Percentiles rank a stretch among this genome's conserved stretches.
phyloP scores from a whole-genome alignment of 148 eudicot species.

The Spergularia marina region DNA sequence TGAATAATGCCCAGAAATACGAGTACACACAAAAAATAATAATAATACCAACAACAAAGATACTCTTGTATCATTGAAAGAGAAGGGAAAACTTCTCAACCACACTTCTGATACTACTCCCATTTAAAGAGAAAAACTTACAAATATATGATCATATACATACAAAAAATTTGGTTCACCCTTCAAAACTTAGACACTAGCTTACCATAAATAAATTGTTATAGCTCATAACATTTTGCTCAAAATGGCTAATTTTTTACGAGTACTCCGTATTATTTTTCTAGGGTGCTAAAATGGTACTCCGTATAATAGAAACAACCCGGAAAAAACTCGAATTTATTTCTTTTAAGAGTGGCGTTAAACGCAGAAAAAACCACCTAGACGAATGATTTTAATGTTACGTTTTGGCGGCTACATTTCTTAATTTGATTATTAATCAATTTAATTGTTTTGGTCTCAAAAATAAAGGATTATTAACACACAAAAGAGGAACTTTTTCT shows the following conservation, averaged over 20 bases:
- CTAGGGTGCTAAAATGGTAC: too few relatives aligned
- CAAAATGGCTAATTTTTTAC: too few relatives aligned
- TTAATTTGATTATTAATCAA: not conserved
- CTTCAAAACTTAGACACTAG: slow-evolving; percentile 7
- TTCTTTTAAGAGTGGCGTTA: too few relatives aligned
- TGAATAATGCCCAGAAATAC: slow-evolving; percentile 1
- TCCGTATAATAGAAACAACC: too few relatives aligned
- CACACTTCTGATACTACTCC: slow-evolving; percentile 17
- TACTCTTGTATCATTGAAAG: not conserved
- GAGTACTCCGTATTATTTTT: too few relatives aligned
- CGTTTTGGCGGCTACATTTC: too few relatives aligned
- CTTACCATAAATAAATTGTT: not conserved
- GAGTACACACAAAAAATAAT: slow-evolving; percentile 18
- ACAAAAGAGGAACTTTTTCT: not conserved
- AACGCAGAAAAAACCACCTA: too few relatives aligned
- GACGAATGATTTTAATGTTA: too few relatives aligned
- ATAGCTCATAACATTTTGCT: too few relatives aligned
- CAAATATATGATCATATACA: not conserved
- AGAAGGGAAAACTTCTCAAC: not conserved
- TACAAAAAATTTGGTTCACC: slow-evolving; percentile 13
- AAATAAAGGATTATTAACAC: not conserved
- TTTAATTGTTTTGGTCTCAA: not conserved
- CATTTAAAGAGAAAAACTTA: slow-evolving; percentile 13
- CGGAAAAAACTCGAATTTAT: too few relatives aligned
- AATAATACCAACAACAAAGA: slow-evolving; percentile 8